Evolutionary conservation across 352 stramenopile species (phyloP), one percentile per base, ranked within the genome.

Genomic region (Albugo laibachii): DNA sequence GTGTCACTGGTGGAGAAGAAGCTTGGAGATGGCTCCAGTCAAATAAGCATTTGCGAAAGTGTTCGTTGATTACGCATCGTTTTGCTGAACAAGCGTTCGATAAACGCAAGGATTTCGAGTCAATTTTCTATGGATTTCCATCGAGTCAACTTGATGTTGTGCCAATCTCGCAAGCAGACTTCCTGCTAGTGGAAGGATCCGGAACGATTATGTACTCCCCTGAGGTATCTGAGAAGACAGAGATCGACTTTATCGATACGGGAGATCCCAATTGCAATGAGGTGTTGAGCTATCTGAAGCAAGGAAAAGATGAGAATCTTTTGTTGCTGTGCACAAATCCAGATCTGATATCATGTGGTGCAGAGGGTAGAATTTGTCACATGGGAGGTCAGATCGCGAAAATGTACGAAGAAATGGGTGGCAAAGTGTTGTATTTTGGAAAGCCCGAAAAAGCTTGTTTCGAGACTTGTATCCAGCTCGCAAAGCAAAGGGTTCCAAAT

Each of bases 301-400:
- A 49, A n/a, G 77, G 77, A 19, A 42, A 65, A 11, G 51, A 68
- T 34, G 63, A 62, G 24, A 56, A 69, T 11, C 53, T 93, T 13
- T 78, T 76, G 5, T 65, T 95, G 61, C 43, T 92, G 42, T 93
- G 80, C 57, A 80, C 71, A 13, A 92, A 95, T 58, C 83, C 83
- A 21, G 83, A 95, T 57, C 75, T 89, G 40, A 57, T 93, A 36
- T 66, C 78, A 8, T 64, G 82, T 41, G 55, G 79, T 36, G 61
- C 63, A 0, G 71, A 78, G 51, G 69, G 76, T 37, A 53, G 56
- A 13, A 70, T 75, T 27, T 67, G 70, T 42, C 65, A 78, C 52
- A 79, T 79, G 56, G 66, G 61, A 43, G 73, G 77, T 37, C 87
- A 76, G 46, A 92, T 95, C 57, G 77, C 79, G 6, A 62, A 84